Evolutionary conservation across 352 stramenopile species (phyloP).

Genomic region (Globisporangium recalcitrans): DNA sequence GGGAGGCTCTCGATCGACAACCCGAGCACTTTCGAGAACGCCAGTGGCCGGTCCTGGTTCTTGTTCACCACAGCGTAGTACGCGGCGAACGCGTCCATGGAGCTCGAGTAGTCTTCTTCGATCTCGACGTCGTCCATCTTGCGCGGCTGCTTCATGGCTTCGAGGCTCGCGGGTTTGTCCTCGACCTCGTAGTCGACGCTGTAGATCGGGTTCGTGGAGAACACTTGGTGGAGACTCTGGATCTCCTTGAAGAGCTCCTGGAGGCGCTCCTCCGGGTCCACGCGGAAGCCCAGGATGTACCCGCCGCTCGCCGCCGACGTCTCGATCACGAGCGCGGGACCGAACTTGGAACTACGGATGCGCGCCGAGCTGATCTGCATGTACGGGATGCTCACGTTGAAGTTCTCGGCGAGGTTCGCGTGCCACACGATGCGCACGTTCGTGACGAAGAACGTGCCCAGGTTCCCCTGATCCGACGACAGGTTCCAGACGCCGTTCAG

Average conservation of each 20-base stretch:
- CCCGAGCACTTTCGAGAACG: constrained; percentile 77
- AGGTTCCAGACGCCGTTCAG: constrained; percentile 91
- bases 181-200: constrained; percentile 86
- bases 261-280: constrained; percentile 85
- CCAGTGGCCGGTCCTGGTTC: constrained; percentile 62
- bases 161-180: constrained; percentile 57
- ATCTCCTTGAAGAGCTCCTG: constrained; percentile 85
- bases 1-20: constrained; percentile 84
- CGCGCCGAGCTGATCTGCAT: constrained; percentile 89
- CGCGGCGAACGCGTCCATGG: constrained; percentile 83
- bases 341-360: constrained; percentile 89
- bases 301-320: constrained; percentile 72
- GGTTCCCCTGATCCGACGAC: constrained; percentile 89
- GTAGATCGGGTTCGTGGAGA: constrained; percentile 86
- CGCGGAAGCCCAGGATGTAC: constrained; percentile 90
- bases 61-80: constrained; percentile 89
- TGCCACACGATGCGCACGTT: constrained; percentile 93
- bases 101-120: constrained; percentile 78
- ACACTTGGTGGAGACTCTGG: constrained; percentile 76
- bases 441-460: constrained; percentile 91
- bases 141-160: constrained; percentile 65
- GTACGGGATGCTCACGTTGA: constrained; percentile 94
- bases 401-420: constrained; percentile 91
- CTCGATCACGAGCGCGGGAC: constrained; percentile 87
- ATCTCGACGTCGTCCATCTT: constrained; percentile 88